Evolutionary conservation across 148 eudicot species (phyloP).

Genomic region (Polygonum aviculare): DNA sequence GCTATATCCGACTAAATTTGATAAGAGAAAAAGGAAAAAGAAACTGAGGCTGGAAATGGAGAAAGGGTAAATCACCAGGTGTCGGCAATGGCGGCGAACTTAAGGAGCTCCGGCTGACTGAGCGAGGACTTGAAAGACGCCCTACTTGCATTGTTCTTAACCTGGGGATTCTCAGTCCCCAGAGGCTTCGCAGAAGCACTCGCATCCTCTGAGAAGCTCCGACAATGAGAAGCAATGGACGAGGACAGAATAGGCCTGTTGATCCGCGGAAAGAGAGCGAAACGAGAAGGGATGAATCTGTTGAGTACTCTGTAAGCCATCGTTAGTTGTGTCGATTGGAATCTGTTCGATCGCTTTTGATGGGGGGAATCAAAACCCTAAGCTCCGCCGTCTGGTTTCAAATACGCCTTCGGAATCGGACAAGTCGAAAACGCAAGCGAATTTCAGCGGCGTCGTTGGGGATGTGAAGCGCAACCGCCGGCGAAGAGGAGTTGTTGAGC

Average conservation of each 20-base stretch:
- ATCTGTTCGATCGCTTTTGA: not conserved
- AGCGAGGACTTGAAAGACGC: slow-evolving; percentile 40
- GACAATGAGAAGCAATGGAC: not conserved
- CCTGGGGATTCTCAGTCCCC: not conserved
- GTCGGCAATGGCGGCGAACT: slow-evolving; percentile 73
- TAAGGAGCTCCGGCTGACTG: slow-evolving; percentile 49
- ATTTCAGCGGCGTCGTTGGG: not conserved
- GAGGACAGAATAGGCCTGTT: not conserved
- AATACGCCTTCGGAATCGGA: not conserved
- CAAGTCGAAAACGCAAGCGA: not conserved
- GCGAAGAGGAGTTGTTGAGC: not conserved
- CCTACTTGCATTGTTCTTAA: slow-evolving; percentile 13
- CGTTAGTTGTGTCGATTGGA: not conserved
- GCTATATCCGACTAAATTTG: not conserved
- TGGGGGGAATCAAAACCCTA: not conserved
- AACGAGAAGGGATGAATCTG: not conserved
- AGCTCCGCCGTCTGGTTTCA: not conserved
- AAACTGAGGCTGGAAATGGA: not conserved
- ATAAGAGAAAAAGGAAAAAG: not conserved
- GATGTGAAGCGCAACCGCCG: not conserved
- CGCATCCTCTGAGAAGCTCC: slow-evolving; percentile 26
- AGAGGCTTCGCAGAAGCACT: slow-evolving; percentile 15
- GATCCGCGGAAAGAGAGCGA: not conserved
- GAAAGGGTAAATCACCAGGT: slow-evolving; percentile 40
- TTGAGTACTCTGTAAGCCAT: not conserved